Percentiles rank a stretch among this genome's conserved stretches.
phyloP scores from a whole-genome alignment of 208 protist species.

The Leishmania guyanensis region DNA sequence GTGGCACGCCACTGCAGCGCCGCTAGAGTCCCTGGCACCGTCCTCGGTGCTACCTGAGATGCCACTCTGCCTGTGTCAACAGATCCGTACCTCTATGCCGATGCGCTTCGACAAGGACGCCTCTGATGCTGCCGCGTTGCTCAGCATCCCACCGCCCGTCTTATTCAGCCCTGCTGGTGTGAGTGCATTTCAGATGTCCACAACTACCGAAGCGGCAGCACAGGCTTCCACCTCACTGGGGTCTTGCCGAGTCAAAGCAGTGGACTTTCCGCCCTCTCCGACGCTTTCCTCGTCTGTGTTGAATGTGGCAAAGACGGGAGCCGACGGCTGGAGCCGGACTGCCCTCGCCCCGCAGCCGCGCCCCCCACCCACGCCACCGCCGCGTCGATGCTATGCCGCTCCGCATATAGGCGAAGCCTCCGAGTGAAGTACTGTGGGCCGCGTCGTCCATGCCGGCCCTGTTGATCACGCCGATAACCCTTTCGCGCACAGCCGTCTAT shows the following conservation, averaged over 20 bases:
- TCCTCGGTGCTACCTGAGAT: not conserved
- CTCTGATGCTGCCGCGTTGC: not conserved
- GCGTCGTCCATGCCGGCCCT: not conserved
- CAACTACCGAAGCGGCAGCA: not conserved
- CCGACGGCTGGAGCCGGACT: not conserved
- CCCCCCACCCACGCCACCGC: conserved; percentile 29
- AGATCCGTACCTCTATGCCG: not conserved
- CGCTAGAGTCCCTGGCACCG: not conserved
- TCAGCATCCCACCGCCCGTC: not conserved
- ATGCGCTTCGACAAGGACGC: not conserved
- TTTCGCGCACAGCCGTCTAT: not conserved
- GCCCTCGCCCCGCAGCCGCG: not conserved
- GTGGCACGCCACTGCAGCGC: not conserved
- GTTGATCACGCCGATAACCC: not conserved
- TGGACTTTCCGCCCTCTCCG: not conserved
- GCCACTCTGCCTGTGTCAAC: not conserved
- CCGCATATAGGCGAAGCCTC: not conserved
- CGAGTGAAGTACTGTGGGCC: not conserved
- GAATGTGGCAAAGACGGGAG: not conserved
- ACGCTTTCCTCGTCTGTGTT: not conserved
- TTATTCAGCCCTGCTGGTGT: not conserved
- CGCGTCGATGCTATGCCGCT: conserved; percentile 18
- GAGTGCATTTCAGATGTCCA: not conserved
- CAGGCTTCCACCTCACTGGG: not conserved
- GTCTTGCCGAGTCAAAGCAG: not conserved